These are phyloP conservation scores for Pelargonium nanum DNA, from an alignment of 345 rosid species.

Conservation along the genomic window DNA sequence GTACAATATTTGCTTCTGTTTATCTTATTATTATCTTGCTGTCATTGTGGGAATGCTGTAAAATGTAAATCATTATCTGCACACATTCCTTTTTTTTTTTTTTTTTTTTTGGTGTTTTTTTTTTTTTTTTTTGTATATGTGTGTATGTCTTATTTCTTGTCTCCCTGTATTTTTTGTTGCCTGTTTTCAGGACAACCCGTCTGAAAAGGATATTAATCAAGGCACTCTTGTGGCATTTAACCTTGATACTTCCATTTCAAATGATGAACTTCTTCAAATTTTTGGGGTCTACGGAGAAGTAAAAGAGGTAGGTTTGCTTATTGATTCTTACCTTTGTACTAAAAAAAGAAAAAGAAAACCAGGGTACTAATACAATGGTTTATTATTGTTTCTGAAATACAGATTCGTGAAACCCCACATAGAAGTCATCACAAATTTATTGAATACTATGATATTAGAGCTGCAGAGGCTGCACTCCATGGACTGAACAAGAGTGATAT, in stretches of 20 bases:
- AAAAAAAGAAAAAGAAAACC: neutral
- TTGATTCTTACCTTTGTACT: neutral
- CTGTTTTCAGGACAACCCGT: slow-evolving; percentile 19
- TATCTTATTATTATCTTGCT: neutral
- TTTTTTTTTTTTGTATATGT: neutral
- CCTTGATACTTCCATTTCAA: slow-evolving; percentile 28
- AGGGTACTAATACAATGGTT: neutral
- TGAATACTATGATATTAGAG: slow-evolving; percentile 34
- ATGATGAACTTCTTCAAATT: slow-evolving; percentile 26
- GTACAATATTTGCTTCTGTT: slow-evolving; percentile 4
- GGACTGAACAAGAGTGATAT: slow-evolving; percentile 24
- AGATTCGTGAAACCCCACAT: slow-evolving; percentile 22
- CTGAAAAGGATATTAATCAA: slow-evolving; percentile 26
- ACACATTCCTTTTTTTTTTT: slow-evolving; percentile 1
- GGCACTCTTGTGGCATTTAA: slow-evolving; percentile 24
- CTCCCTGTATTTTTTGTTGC: slow-evolving; percentile 6
- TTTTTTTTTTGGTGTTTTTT: neutral
- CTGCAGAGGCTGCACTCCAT: slow-evolving; percentile 28
- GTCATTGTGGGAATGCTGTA: neutral
- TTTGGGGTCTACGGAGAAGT: slow-evolving; percentile 30
- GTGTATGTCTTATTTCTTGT: neutral
- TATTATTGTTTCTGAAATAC: slow-evolving; percentile 5
- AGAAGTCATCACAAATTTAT: slow-evolving; percentile 22
- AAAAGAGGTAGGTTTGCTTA: slow-evolving; percentile 18
- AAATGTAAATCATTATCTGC: neutral